phyloP scores from a whole-genome alignment of 345 rosid genomes.

The Schrenkiella parvula region DNA sequence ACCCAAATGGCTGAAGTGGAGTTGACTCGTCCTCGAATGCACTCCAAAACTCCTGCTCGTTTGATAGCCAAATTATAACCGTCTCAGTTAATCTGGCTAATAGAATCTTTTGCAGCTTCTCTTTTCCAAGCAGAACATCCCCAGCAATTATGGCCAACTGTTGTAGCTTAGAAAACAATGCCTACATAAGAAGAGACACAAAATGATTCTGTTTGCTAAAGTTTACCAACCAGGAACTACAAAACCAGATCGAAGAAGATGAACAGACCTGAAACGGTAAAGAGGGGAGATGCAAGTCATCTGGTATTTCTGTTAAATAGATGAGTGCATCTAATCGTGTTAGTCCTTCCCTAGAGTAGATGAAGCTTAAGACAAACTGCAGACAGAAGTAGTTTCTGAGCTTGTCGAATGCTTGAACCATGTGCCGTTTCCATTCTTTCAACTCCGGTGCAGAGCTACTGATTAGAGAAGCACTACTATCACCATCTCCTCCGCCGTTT shows the following conservation, averaged over 20 bases:
- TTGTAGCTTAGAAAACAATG: slow-evolving; percentile 90
- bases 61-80: slow-evolving; percentile 88
- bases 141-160: slow-evolving; percentile 94
- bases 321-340: slow-evolving; percentile 74
- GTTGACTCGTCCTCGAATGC: slow-evolving; percentile 77
- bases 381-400: slow-evolving; percentile 90
- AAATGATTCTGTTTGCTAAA: background rate
- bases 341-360: slow-evolving; percentile 90
- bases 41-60: slow-evolving; percentile 95
- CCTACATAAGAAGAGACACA: slow-evolving; percentile 45
- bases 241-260: background rate
- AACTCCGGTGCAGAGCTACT: slow-evolving; percentile 53
- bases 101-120: slow-evolving; percentile 83
- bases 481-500: slow-evolving; percentile 44
- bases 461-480: slow-evolving; percentile 38
- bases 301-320: slow-evolving; percentile 64
- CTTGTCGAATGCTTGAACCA: slow-evolving; percentile 88
- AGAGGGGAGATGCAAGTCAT: slow-evolving; percentile 71
- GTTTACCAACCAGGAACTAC: background rate
- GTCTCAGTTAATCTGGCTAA: slow-evolving; percentile 96
- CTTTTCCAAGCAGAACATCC: slow-evolving; percentile 85
- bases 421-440: slow-evolving; percentile 86
- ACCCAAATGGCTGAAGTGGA: slow-evolving; percentile 68
- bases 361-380: slow-evolving; percentile 90
- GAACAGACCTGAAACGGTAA: slow-evolving; percentile 84